Conservation (phyloP, 805 yeast genomes). For the Pichia pseudocactophila region DNA sequence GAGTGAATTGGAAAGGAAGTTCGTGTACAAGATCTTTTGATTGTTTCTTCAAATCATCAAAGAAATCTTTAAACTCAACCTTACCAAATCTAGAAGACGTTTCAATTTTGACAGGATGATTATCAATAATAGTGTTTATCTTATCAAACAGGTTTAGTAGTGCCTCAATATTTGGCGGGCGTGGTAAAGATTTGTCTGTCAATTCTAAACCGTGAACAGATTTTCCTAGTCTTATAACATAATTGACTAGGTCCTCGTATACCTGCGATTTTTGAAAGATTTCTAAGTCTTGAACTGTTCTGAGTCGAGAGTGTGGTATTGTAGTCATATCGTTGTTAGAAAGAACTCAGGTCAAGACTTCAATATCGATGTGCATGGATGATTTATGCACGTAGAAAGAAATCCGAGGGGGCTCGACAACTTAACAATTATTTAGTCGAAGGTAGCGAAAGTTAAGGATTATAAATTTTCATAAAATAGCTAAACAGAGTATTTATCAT, state of each 20-base stretch:
- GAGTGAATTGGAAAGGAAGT: constrained; percentile 11
- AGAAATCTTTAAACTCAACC: constrained; percentile 76
- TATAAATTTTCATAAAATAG: background rate
- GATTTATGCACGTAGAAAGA: too few relatives aligned
- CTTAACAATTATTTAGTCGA: background rate
- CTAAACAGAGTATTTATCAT: constrained; percentile 6
- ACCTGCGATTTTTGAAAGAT: constrained; percentile 48
- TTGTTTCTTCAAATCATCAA: constrained; percentile 45
- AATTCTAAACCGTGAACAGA: constrained; percentile 41
- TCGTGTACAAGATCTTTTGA: constrained; percentile 18
- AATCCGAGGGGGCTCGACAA: too few relatives aligned
- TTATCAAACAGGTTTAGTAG: constrained; percentile 36
- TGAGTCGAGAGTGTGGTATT: constrained; percentile 19
- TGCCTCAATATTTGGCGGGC: constrained; percentile 15
- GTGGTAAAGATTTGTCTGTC: constrained; percentile 15
- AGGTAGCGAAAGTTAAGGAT: background rate
- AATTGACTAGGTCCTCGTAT: constrained; percentile 41
- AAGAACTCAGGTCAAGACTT: too few relatives aligned
- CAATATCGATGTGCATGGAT: too few relatives aligned
- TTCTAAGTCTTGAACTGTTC: constrained; percentile 44
- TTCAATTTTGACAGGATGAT: constrained; percentile 61
- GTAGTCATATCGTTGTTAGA: background rate
- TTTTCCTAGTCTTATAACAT: constrained; percentile 48
- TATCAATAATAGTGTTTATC: constrained; percentile 36
- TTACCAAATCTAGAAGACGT: constrained; percentile 83